Base-by-base conservation (phyloP, 2,329 filamentous ascomycete genomes). In the Penicillium sp. region DNA sequence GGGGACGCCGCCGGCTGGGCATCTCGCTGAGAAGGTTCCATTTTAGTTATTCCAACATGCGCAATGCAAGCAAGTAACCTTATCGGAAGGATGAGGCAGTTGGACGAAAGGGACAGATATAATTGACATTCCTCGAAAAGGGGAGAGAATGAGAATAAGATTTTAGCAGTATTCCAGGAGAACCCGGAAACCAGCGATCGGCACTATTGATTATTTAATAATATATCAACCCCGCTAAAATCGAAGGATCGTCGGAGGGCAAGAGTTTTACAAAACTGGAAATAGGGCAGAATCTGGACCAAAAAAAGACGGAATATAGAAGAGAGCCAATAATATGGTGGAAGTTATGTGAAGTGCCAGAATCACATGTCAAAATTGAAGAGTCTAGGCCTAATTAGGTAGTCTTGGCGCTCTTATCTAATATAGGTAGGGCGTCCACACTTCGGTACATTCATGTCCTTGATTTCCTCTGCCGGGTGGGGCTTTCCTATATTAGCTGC, bases 161-260 rank as follows among this genome's bases (percentile, higher is more conserved):
- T 40, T 55, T 49, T 35, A 40, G n/a, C 35, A 16, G 25, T 22
- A 6, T n/a, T 50, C 30, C 31, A 25, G 19, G 17, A 22, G 28
- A 31, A 31, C 19, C 5, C 22, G 49, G 30, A 33, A 33, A 28
- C n/a, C 33, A 38, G 19, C n/a, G 61, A 61, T 63, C 59, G 50
- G 55, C 61, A 19, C 56, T 57, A 61, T 61, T 45, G 56, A 55
- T 30, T 56, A 47, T 58, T 61, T 55, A 35, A 40, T 40, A 35
- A 33, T 12, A 16, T 7, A 7, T 16, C 31, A 35, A 16, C 31
- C 31, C 31, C 31, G 14, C 16, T 35, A 35, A 35, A 33, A 35
- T 35, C 5, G 12, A 35, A 3, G 31, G 31, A 35, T 35, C 31
- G 31, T 35, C 31, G 14, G 14, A 31, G 11, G 30, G 30, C 30